Base-by-base conservation (phyloP, 352 stramenopile genomes). In the Pythium monospermum region DNA sequence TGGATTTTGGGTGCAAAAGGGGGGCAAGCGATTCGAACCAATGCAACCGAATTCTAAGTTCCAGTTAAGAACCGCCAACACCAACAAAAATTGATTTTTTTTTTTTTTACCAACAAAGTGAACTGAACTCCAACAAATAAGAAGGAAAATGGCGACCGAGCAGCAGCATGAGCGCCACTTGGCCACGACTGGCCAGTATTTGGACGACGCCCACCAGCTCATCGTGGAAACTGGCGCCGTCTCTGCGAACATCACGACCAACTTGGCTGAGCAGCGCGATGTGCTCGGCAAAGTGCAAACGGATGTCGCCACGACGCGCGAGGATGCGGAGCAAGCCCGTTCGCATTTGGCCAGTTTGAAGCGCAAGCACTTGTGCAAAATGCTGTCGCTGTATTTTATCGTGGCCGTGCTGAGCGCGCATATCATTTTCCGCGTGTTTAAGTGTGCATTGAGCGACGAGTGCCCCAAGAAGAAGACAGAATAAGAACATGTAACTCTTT, bases 281-380 rank as follows among this genome's bases (percentile, higher is more conserved):
- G 80, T 90, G 46, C 69, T 94, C 28, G 75, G 75, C 26, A 85
- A 87, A 48, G 83, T 87, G 22, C 66, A 73, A 62, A 73, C 57
- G 12, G 91, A 94, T 42, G 83, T 88, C 6, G 71, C 90, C 40
- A 65, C 76, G 18, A 80, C 79, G 10, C 83, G 74, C 30, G 77
- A 82, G 48, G 80, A 94, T 44, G 82, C 83, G 37, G 59, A 73
- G 45, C 78, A 94, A 45, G 83, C 83, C 4, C 65, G 61, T 11
- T 33, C 73, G 42, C 75, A 94, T 61, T 53, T 94, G 26, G 75
- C 71, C 46, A 94, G 83, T 43, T 76, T 91, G 48, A 85, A 85
- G 66, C 85, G 77, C 56, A 94, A 94, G 70, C 76, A 77, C 60
- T 64, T 74, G 21, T 76, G 68, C 41, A 76, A 90, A 62, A 87